Percentiles rank a stretch among this genome's conserved stretches.
Conservation (phyloP, 495 filamentous ascomycete genomes). For the Penicillium argentinense region DNA sequence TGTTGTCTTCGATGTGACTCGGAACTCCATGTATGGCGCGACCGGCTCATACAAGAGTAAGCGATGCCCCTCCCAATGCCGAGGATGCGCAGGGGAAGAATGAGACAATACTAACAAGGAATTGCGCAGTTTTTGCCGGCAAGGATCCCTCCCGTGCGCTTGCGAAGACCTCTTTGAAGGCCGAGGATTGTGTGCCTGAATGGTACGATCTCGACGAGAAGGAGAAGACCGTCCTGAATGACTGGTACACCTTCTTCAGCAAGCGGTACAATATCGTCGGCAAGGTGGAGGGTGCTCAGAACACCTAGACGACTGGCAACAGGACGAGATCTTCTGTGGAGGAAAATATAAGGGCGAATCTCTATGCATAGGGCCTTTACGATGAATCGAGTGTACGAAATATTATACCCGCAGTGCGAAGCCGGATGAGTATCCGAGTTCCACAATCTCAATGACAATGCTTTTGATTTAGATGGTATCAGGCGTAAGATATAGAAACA, state of each 20-base stretch:
- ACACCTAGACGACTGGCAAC: conserved; percentile 18
- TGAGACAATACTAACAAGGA: conserved; percentile 14
- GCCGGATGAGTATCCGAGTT: not conserved
- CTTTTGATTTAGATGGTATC: conserved; percentile 20
- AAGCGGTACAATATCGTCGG: conserved; percentile 96
- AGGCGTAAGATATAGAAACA: conserved; percentile 15
- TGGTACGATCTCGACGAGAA: conserved; percentile 87
- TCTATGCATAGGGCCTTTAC: not conserved
- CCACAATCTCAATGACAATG: too few species aligned
- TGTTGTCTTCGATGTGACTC: conserved; percentile 88
- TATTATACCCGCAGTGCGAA: conserved; percentile 10
- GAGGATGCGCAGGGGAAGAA: not conserved
- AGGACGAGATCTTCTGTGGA: not conserved
- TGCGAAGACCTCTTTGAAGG: conserved; percentile 79
- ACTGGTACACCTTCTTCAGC: conserved; percentile 94
- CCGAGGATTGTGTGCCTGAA: conserved; percentile 77
- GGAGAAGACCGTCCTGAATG: conserved; percentile 78
- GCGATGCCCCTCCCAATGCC: too few species aligned
- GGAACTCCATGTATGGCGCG: conserved; percentile 81
- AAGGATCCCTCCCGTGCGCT: conserved; percentile 92
- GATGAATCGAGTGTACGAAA: conserved; percentile 1
- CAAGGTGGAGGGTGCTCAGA: conserved; percentile 57
- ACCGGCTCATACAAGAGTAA: conserved; percentile 44
- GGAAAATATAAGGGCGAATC: not conserved
- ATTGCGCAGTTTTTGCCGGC: conserved; percentile 78